Base-by-base conservation (phyloP, 805 yeast species). In the Candida lessepsii region DNA sequence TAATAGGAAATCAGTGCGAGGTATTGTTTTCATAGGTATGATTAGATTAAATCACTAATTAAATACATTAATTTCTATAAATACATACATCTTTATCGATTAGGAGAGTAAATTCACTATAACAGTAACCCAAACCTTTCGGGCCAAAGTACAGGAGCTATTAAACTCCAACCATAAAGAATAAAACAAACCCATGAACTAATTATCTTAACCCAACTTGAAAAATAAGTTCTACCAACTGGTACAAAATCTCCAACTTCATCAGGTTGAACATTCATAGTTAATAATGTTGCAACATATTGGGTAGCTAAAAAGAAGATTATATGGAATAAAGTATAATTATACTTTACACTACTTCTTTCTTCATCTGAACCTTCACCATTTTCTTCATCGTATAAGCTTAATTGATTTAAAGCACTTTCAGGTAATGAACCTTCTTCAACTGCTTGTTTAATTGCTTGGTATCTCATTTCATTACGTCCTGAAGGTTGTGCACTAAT, bases 231-330 rank as follows among this genome's bases (percentile, higher is more conserved):
- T 55, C 99, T 73, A 0, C 99, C 99, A 7, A 93, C 98, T 0
- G 99, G 99, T 9, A 88, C 81, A 54, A 93, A 93, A 45, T 88
- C 93, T 3, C 96, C 96, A 39, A 78, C 75, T 45, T 82, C 84
- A 53, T 84, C 93, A 44, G 79, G 81, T 37, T 86, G 81, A 24
- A 93, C 97, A 55, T 90, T 91, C 63, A 91, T 86, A 0, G 99
- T 93, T 41, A 93, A 71, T 44, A 93, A 70, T 0, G 96, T 88
- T 1, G 98, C 96, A 30, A 90, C 89, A 78, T 95, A 95, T 61
- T 91, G 98, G 1, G 99, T 91, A 0, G 99, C 99, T 46, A 93
- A 70, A 59, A 93, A 81, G 71, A 93, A 93, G 20, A 93, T 86
- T 23, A 91, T 58, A 60, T 93, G 99, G 73, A 93, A 93, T 34